Evolutionary conservation across 805 yeast genomes (phyloP).

Genomic region (Starmerella ratchasimensis): DNA sequence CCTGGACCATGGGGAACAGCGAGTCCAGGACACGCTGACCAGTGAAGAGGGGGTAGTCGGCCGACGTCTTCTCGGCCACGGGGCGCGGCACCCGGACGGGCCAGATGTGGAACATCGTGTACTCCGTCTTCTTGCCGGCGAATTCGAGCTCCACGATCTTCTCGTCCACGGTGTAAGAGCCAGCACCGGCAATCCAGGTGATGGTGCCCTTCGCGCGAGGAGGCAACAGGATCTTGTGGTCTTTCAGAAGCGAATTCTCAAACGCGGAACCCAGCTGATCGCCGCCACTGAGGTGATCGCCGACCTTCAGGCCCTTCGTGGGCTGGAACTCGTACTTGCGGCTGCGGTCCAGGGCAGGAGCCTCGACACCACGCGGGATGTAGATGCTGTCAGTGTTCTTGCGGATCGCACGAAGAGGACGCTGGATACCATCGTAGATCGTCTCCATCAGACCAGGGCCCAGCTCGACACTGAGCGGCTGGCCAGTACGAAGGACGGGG

Average conservation of each 20-base stretch:
- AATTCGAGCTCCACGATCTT: slow-evolving; percentile 86
- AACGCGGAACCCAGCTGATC: slow-evolving; percentile 87
- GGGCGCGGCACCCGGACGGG: slow-evolving; percentile 99
- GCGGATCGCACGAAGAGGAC: slow-evolving; percentile 90
- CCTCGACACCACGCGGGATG: slow-evolving; percentile 97
- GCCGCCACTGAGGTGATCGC: slow-evolving; percentile 97
- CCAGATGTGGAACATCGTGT: slow-evolving; percentile 97
- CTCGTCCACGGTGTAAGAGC: slow-evolving; percentile 84
- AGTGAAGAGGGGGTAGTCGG: slow-evolving; percentile 88
- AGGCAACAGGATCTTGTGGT: slow-evolving; percentile 89
- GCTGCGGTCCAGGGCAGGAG: slow-evolving; percentile 82
- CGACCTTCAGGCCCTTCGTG: slow-evolving; percentile 51
- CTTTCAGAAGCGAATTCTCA: slow-evolving; percentile 83
- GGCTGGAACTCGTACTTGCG: slow-evolving; percentile 80
- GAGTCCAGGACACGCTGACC: slow-evolving; percentile 99
- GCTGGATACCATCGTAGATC: slow-evolving; percentile 97
- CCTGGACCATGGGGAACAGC: slow-evolving; percentile 97
- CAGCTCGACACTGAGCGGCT: slow-evolving; percentile 95
- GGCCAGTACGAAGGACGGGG: slow-evolving; percentile 95
- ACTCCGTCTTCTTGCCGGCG: slow-evolving; percentile 66
- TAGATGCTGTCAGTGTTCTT: slow-evolving; percentile 81
- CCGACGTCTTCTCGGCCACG: slow-evolving; percentile 82
- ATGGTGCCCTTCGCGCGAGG: slow-evolving; percentile 98
- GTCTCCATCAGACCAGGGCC: slow-evolving; percentile 99
- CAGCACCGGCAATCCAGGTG: slow-evolving; percentile 75